Percentiles rank a stretch among this genome's conserved stretches.
phyloP scores from a whole-genome alignment of 2,329 filamentous ascomycete species.

The Aspergillus flavus region DNA sequence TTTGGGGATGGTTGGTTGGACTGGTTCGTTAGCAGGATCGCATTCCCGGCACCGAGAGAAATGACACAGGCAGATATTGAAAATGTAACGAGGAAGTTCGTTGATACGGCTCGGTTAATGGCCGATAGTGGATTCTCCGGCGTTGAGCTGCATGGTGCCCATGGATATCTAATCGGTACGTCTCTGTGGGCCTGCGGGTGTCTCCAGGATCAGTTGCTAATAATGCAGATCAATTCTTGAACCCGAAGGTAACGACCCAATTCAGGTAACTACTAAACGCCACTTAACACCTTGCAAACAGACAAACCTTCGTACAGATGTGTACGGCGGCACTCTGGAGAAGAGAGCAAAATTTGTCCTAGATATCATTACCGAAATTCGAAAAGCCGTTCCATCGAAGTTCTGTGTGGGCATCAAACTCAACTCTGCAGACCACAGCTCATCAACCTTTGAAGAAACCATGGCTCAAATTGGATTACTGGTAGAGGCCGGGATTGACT shows the following conservation, averaged over 20 bases:
- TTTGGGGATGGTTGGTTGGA: constrained; percentile 44
- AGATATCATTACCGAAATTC: constrained; percentile 47
- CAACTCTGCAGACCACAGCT: constrained; percentile 53
- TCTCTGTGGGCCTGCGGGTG: constrained; percentile 20
- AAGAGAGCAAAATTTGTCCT: constrained; percentile 52
- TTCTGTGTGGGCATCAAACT: constrained; percentile 55
- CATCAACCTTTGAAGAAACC: constrained; percentile 49
- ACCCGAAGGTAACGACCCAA: constrained; percentile 32
- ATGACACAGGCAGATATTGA: constrained; percentile 60
- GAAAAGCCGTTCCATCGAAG: constrained; percentile 43
- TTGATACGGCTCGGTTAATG: constrained; percentile 54
- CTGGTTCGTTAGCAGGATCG: constrained; percentile 29
- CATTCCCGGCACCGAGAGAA: constrained; percentile 56
- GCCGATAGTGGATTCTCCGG: constrained; percentile 57
- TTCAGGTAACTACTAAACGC: neutral
- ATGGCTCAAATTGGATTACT: constrained; percentile 60
- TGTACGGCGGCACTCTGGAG: constrained; percentile 50
- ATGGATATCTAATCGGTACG: constrained; percentile 53
- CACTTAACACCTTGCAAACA: constrained; percentile 17
- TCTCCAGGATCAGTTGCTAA: neutral
- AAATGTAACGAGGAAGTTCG: constrained; percentile 56
- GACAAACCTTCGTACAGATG: constrained; percentile 52
- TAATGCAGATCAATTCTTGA: constrained; percentile 40
- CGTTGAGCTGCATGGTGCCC: constrained; percentile 56
- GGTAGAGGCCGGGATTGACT: constrained; percentile 56